These are phyloP conservation scores for Darksidea phi DNA, from an alignment of 495 filamentous ascomycete species.

Conservation along the genomic window DNA sequence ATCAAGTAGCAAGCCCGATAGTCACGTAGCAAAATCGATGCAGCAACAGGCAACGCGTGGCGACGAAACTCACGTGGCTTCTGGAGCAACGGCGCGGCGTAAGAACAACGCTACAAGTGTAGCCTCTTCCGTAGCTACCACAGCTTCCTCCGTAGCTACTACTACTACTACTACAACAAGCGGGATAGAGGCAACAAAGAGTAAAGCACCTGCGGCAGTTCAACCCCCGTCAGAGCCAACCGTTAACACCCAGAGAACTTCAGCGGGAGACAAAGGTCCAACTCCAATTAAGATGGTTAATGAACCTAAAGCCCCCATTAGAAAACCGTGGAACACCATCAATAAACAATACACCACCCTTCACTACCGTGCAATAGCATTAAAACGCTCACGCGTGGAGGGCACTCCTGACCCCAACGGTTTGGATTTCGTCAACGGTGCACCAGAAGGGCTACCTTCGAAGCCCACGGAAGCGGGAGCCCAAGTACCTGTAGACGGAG, in stretches of 20 bases:
- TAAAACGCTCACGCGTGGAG: slow-evolving; percentile 15
- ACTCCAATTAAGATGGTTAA: slow-evolving; percentile 27
- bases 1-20: too few relatives aligned
- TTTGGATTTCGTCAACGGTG: slow-evolving; percentile 19
- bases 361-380: slow-evolving; percentile 7
- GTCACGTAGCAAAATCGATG: too few relatives aligned
- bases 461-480: not conserved
- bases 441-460: not conserved
- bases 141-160: too few relatives aligned
- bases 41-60: too few relatives aligned
- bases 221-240: too few relatives aligned
- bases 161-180: too few relatives aligned
- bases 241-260: not conserved
- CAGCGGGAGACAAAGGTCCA: not conserved
- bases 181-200: not conserved
- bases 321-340: not conserved
- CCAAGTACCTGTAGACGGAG: not conserved
- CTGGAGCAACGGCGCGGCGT: too few relatives aligned
- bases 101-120: too few relatives aligned
- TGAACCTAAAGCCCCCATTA: not conserved
- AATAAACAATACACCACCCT: slow-evolving; percentile 9
- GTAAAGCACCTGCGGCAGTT: not conserved
- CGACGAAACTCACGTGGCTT: too few relatives aligned
- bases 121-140: too few relatives aligned
- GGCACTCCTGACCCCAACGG: slow-evolving; percentile 11